phyloP scores from a whole-genome alignment of 495 filamentous ascomycete species.

The Platismatia glauca region DNA sequence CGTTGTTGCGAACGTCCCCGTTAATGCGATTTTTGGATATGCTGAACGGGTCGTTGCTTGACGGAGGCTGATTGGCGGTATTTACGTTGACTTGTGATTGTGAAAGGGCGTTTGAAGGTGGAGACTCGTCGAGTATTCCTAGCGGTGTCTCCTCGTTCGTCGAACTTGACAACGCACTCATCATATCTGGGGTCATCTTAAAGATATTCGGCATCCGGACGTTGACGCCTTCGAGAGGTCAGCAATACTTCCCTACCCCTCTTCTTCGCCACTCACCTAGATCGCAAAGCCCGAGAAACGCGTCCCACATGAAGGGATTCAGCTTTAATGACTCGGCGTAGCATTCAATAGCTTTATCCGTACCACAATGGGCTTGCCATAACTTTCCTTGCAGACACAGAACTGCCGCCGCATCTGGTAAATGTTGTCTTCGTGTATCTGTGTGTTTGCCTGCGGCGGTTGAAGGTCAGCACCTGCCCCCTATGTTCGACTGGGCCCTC shows the following conservation, averaged over 20 bases:
- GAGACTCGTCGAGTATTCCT: constrained; percentile 32
- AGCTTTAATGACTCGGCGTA: constrained; percentile 81
- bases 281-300: constrained; percentile 72
- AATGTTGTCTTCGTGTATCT: constrained; percentile 52
- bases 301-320: constrained; percentile 98
- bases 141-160: constrained; percentile 32
- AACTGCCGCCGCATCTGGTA: constrained; percentile 77
- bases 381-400: constrained; percentile 78
- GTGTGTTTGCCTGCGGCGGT: constrained; percentile 46
- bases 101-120: constrained; percentile 32
- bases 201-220: constrained; percentile 78
- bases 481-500: neutral
- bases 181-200: constrained; percentile 61
- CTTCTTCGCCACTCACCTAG: constrained; percentile 42
- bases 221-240: constrained; percentile 54
- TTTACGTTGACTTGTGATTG: constrained; percentile 39
- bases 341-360: constrained; percentile 67
- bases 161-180: constrained; percentile 37
- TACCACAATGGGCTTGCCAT: constrained; percentile 69
- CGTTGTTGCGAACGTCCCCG: constrained; percentile 33
- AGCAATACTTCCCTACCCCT: constrained; percentile 19
- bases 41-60: constrained; percentile 39
- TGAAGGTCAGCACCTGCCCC: neutral
- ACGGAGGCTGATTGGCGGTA: constrained; percentile 23
- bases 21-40: constrained; percentile 33